Evolutionary conservation across 2,329 filamentous ascomycete species (phyloP).

Genomic region (Malbranchea cinnamomea): DNA sequence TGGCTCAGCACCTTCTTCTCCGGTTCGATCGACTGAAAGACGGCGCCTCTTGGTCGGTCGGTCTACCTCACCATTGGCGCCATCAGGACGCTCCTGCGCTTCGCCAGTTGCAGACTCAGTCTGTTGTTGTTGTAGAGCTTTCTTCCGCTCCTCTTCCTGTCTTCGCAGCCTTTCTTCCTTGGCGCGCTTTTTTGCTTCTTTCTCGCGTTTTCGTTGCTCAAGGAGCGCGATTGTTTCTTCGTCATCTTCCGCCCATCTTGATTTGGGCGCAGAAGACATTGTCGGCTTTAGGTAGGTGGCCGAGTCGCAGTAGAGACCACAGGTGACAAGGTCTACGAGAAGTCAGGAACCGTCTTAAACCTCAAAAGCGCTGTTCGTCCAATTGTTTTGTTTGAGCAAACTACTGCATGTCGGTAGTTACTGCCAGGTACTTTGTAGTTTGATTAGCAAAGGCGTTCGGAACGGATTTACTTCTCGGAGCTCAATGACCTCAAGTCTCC

Average conservation of each 20-base stretch:
- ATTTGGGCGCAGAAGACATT: conserved; percentile 51
- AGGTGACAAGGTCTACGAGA: conserved; percentile 5
- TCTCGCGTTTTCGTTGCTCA: conserved; percentile 60
- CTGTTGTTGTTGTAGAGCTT: conserved; percentile 23
- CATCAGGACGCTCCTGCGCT: conserved; percentile 8
- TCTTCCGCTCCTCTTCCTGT: conserved; percentile 42
- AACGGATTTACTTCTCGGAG: no score
- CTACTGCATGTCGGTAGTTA: no score
- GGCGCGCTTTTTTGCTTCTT: conserved; percentile 72
- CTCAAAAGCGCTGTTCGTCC: no score
- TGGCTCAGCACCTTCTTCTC: conserved; percentile 12
- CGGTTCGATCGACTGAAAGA: conserved; percentile 39
- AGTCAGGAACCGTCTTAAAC: no score
- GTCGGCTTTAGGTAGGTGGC: conserved; percentile 3
- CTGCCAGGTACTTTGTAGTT: no score
- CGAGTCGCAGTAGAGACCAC: not conserved
- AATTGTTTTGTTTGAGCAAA: no score
- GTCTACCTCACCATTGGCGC: conserved; percentile 18
- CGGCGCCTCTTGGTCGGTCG: conserved; percentile 45
- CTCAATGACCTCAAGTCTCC: no score
- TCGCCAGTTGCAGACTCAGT: conserved; percentile 5
- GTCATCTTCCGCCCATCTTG: conserved; percentile 77
- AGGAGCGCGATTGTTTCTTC: conserved; percentile 59
- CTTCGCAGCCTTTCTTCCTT: conserved; percentile 70
- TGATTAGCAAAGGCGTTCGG: no score